A percentile compares a stretch with the other conserved stretches of the same genome.
phyloP scores from a whole-genome alignment of 768 basidiomycete genomes.

The Rhizopogon rudus region DNA sequence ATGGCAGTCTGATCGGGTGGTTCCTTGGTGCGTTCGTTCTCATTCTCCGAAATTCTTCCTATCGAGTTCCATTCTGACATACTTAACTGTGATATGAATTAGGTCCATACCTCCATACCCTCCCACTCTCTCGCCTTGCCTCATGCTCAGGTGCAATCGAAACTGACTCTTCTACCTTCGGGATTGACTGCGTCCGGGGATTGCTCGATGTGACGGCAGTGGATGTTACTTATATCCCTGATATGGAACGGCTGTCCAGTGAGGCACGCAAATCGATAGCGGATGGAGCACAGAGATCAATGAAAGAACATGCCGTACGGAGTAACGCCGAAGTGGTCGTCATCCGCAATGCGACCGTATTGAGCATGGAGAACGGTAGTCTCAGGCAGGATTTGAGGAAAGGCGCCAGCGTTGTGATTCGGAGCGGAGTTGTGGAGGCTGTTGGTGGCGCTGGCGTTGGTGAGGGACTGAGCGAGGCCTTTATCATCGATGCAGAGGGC shows the following conservation, averaged over 20 bases:
- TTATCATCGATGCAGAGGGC: slow-evolving; percentile 54
- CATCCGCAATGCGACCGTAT: slow-evolving; percentile 61
- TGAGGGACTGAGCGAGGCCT: slow-evolving; percentile 32
- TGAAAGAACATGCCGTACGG: not conserved
- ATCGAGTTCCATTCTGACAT: not conserved
- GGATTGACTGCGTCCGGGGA: slow-evolving; percentile 54
- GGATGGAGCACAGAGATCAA: slow-evolving; percentile 2
- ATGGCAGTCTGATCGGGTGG: slow-evolving; percentile 68
- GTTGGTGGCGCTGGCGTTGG: slow-evolving; percentile 34
- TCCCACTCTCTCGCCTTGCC: slow-evolving; percentile 49
- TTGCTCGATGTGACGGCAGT: slow-evolving; percentile 57
- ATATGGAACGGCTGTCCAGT: slow-evolving; percentile 51
- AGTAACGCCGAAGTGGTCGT: slow-evolving; percentile 40
- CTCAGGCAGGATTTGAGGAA: slow-evolving; percentile 43
- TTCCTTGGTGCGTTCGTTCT: slow-evolving; percentile 50
- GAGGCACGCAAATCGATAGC: slow-evolving; percentile 32
- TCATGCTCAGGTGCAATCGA: slow-evolving; percentile 45
- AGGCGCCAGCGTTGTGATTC: slow-evolving; percentile 47
- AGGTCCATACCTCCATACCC: slow-evolving; percentile 62
- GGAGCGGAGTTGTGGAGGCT: slow-evolving; percentile 54
- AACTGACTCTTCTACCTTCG: slow-evolving; percentile 49
- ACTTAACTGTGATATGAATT: slow-evolving; percentile 7
- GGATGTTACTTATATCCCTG: slow-evolving; percentile 54
- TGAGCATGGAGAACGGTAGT: slow-evolving; percentile 62
- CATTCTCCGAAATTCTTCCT: not conserved